These are phyloP conservation scores for Candida wancherniae DNA, from an alignment of 805 yeast genomes.

Conservation along the genomic window DNA sequence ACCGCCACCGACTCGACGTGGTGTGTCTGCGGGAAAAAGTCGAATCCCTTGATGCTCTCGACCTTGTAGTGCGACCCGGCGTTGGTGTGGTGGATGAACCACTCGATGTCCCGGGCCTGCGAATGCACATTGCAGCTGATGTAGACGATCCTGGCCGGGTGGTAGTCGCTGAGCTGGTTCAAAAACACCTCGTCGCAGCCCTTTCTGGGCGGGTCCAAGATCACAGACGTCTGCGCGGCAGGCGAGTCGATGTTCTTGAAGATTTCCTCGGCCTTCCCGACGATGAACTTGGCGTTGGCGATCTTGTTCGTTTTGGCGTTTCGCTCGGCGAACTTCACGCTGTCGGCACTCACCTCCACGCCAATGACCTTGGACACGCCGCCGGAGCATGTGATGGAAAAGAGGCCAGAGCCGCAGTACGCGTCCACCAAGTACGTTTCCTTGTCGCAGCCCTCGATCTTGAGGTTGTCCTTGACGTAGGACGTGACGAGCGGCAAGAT, in stretches of 20 bases:
- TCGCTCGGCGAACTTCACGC: conserved; percentile 78
- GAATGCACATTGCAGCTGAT: conserved; percentile 97
- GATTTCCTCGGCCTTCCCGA: conserved; percentile 88
- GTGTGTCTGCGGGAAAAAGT: conserved; percentile 93
- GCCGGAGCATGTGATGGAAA: conserved; percentile 78
- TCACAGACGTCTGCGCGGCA: conserved; percentile 72
- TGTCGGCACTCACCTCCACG: conserved; percentile 88
- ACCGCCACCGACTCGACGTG: conserved; percentile 90
- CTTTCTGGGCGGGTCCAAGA: conserved; percentile 95
- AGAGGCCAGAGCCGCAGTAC: conserved; percentile 93
- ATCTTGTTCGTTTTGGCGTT: conserved; percentile 77
- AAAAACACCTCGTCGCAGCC: conserved; percentile 90
- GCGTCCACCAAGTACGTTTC: conserved; percentile 80
- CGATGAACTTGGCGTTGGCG: conserved; percentile 74
- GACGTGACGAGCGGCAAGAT: conserved; percentile 78
- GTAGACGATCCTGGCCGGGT: conserved; percentile 86
- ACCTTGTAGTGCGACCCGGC: conserved; percentile 62
- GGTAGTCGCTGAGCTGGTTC: conserved; percentile 76
- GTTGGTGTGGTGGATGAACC: conserved; percentile 63
- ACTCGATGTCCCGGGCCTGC: conserved; percentile 91
- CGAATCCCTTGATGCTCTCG: conserved; percentile 88
- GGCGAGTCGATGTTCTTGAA: conserved; percentile 78
- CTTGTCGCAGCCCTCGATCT: conserved; percentile 32
- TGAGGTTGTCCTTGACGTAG: conserved; percentile 71
- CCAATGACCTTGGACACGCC: conserved; percentile 86